These are phyloP conservation scores for Plantago coronopus DNA, from an alignment of 305 asterid species.

Conservation along the genomic window DNA sequence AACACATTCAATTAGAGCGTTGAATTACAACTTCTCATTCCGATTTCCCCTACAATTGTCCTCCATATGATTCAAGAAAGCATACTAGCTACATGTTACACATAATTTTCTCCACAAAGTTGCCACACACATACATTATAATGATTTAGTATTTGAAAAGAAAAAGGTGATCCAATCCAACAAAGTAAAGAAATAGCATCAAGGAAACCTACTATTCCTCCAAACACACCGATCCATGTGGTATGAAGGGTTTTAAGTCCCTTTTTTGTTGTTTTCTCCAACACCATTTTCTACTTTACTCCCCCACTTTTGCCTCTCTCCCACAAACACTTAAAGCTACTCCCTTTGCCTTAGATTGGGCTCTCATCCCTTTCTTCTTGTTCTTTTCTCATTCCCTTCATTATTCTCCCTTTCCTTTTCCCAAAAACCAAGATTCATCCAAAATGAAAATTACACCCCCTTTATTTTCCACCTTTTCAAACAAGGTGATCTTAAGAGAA, in stretches of 20 bases:
- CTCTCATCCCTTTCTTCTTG: constrained; percentile 51
- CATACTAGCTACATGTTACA: too few species aligned
- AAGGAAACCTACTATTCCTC: constrained; percentile 51
- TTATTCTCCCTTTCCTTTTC: constrained; percentile 45
- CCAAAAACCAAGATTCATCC: constrained; percentile 12
- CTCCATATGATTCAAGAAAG: too few species aligned
- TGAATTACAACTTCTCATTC: too few species aligned
- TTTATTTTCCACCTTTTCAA: background rate
- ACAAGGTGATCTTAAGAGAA: too few species aligned
- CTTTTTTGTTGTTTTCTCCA: constrained; percentile 39
- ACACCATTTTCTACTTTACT: constrained; percentile 37
- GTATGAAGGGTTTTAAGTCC: constrained; percentile 38
- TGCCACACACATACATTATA: too few species aligned
- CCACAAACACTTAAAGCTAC: constrained; percentile 24
- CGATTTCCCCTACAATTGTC: too few species aligned
- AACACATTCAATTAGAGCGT: too few species aligned
- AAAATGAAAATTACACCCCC: constrained; percentile 6
- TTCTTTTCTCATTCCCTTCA: constrained; percentile 33
- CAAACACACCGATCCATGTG: constrained; percentile 64
- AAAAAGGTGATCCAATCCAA: too few species aligned
- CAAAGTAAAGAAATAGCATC: constrained; percentile 13
- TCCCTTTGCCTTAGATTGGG: constrained; percentile 40
- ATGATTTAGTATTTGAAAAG: too few species aligned
- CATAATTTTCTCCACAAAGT: too few species aligned
- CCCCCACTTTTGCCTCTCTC: constrained; percentile 38